Conservation (phyloP, 2,329 filamentous ascomycete genomes). For the Ophiostoma perfectum region DNA sequence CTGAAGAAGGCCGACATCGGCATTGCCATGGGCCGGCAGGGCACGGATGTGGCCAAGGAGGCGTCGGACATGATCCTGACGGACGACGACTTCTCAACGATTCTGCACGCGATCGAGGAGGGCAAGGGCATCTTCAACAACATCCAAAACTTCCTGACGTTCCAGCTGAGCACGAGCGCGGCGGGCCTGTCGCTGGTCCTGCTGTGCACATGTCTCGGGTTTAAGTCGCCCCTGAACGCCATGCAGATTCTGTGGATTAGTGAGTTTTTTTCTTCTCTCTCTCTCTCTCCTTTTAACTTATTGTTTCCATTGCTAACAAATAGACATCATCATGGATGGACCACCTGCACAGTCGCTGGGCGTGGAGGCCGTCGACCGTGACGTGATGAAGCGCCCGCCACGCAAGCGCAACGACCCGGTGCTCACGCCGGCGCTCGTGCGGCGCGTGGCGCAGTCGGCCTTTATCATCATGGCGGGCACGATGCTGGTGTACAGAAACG, state of each 20-base stretch:
- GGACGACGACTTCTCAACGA: slow-evolving; percentile 85
- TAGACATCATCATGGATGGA: slow-evolving; percentile 99
- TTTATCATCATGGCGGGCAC: slow-evolving; percentile 89
- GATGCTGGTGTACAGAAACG: slow-evolving; percentile 81
- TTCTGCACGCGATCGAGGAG: slow-evolving; percentile 92
- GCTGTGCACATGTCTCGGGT: slow-evolving; percentile 84
- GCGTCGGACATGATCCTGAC: slow-evolving; percentile 91
- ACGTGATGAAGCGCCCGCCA: slow-evolving; percentile 88
- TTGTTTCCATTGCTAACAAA: neutral
- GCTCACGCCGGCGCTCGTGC: slow-evolving; percentile 76
- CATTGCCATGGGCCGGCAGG: slow-evolving; percentile 90
- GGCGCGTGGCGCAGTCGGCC: slow-evolving; percentile 80
- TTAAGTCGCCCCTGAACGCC: slow-evolving; percentile 91
- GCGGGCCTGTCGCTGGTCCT: slow-evolving; percentile 88
- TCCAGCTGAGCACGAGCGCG: slow-evolving; percentile 94
- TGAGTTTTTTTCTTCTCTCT: slow-evolving; percentile 46
- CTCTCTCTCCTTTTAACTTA: neutral
- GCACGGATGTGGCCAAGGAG: slow-evolving; percentile 96
- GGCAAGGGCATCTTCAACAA: slow-evolving; percentile 99
- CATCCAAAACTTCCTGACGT: slow-evolving; percentile 98
- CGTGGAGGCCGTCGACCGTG: slow-evolving; percentile 88
- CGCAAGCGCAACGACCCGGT: slow-evolving; percentile 82
- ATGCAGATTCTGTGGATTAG: slow-evolving; percentile 99
- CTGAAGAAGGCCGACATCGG: slow-evolving; percentile 97
- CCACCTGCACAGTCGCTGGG: slow-evolving; percentile 95